Evolutionary conservation across 495 filamentous ascomycete species (phyloP), one percentile per base, ranked within the genome.

Genomic region (Aspergillus taichungensis): DNA sequence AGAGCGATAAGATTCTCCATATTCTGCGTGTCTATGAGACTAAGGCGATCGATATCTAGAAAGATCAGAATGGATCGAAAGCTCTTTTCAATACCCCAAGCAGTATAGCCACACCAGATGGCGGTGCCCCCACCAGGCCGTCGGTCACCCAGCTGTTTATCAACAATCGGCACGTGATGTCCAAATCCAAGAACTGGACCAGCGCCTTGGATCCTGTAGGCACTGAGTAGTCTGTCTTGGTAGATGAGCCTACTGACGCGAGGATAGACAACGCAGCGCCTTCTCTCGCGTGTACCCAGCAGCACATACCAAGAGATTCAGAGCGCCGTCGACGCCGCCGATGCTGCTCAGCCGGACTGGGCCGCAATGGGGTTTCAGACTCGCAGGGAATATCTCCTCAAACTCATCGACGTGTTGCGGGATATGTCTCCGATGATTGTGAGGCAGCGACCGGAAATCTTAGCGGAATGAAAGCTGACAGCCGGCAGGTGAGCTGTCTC

Each of bases 151-250:
- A 54, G 34, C 38, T 60, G 3, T 61, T 58, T 34, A 52, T 61
- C 40, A 54, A 54, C 34, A 58, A 61, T 42, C 33, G 46, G 31
- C 37, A 37, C 7, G 44, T 58, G 1, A 50, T 61, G 47, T 61
- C 55, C 13, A 49, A 41, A 30, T 55, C 58, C 6, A 49, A 54
- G 35, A 50, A 40, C 12, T 61, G 55, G 58, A 56, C 42, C 0
- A 58, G 44, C 40, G 55, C 58, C 3, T 28, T 61, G 8, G 55
- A 61, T 40, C 58, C 58, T 12, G 57, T 61, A 46, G 33, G 47
- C 24, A 14, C 12, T 14, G 11, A 27, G 28, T 7, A 7, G 6
- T 5, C 7, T 18, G 5, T 24, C 32, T 30, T 28, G 32, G 18
- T 3, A 5, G 6, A n/a, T 12, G 30, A 8, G 33, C 7, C 13